Evolutionary conservation across 2,329 filamentous ascomycete species (phyloP).

Genomic region (Monilinia fructicola): DNA sequence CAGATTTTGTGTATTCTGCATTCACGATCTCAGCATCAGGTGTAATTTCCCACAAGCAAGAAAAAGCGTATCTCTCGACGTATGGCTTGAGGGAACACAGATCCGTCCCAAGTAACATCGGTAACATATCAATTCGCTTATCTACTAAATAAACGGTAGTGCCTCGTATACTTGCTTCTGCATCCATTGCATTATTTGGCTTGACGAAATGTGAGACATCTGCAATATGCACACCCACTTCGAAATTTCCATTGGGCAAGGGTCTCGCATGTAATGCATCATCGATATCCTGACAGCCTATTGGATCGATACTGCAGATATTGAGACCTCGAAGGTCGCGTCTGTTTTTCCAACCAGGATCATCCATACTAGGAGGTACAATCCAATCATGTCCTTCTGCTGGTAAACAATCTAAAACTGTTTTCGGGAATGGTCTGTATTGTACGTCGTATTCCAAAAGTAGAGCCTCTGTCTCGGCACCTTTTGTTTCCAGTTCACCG

Average conservation of each 20-base stretch:
- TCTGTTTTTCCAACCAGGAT: conserved; percentile 84
- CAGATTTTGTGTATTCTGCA: conserved; percentile 92
- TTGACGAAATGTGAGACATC: conserved; percentile 99
- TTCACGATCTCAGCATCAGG: conserved; percentile 80
- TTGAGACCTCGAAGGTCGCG: conserved; percentile 81
- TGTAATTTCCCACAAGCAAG: conserved; percentile 84
- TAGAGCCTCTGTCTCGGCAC: conserved; percentile 94
- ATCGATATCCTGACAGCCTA: conserved; percentile 96
- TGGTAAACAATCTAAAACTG: conserved; percentile 89
- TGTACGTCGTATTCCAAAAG: conserved; percentile 96
- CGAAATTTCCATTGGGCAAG: conserved; percentile 88
- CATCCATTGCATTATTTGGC: conserved; percentile 95
- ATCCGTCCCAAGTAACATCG: conserved; percentile 92
- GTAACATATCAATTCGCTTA: conserved; percentile 99
- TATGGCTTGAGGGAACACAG: conserved; percentile 96
- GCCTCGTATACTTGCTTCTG: conserved; percentile 87
- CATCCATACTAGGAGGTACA: conserved; percentile 74
- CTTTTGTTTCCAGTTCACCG: conserved; percentile 92
- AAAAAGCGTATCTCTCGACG: conserved; percentile 90
- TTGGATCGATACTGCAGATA: conserved; percentile 96
- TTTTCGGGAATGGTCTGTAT: conserved; percentile 94
- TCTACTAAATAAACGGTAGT: conserved; percentile 98
- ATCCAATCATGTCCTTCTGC: conserved; percentile 91
- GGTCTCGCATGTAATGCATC: conserved; percentile 87
- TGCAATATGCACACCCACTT: conserved; percentile 97